phyloP scores from a whole-genome alignment of 345 rosid genomes.

The Hibiscus trionum region DNA sequence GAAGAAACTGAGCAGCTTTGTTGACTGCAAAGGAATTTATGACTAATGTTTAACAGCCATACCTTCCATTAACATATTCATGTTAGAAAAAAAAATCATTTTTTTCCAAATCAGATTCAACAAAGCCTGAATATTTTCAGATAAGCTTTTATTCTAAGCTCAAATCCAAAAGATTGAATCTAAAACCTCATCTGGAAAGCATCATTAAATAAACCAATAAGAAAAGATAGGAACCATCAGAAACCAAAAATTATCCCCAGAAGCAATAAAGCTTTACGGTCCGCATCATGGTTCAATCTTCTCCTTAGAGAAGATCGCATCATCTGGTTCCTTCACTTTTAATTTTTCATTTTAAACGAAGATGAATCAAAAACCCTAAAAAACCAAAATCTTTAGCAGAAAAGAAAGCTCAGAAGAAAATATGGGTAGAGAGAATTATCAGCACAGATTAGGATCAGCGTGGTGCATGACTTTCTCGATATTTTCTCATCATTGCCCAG shows the following conservation, averaged over 20 bases:
- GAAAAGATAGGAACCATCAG: slow-evolving; percentile 36
- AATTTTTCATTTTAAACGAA: neutral
- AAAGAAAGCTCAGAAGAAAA: slow-evolving; percentile 31
- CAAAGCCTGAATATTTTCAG: no score
- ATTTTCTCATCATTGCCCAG: slow-evolving; percentile 37
- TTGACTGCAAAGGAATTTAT: no score
- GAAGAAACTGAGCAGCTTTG: no score
- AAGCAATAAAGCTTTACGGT: slow-evolving; percentile 38
- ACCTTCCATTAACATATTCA: slow-evolving; percentile 28
- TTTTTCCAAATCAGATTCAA: no score
- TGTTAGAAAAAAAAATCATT: no score
- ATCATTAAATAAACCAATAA: no score
- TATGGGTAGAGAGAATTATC: slow-evolving; percentile 43
- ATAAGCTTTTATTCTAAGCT: no score
- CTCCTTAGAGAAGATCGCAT: slow-evolving; percentile 23
- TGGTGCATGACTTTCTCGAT: slow-evolving; percentile 55
- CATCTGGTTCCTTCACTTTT: slow-evolving; percentile 23
- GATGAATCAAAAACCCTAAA: neutral
- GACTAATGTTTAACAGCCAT: slow-evolving; percentile 24
- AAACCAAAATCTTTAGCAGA: neutral
- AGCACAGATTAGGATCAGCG: slow-evolving; percentile 41
- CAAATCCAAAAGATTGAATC: no score
- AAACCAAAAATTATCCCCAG: slow-evolving; percentile 42
- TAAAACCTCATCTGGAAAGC: no score
- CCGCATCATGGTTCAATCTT: slow-evolving; percentile 55